phyloP scores from a whole-genome alignment of 345 rosid species.

The Psidium friedrichsthalianum region DNA sequence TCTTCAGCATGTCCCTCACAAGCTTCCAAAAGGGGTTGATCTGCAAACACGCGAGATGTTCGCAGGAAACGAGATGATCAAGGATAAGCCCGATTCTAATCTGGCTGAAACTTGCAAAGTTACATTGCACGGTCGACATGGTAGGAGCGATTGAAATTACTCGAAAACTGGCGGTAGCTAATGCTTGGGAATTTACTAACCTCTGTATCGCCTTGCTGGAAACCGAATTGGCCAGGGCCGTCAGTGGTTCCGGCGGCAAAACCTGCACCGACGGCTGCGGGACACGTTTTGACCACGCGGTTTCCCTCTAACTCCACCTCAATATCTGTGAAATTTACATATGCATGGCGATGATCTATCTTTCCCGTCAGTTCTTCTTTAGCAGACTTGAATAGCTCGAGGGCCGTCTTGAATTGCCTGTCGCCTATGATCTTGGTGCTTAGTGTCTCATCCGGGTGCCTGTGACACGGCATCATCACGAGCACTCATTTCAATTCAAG shows the following conservation, averaged over 20 bases:
- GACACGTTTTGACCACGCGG: conserved; percentile 27
- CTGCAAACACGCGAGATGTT: neutral
- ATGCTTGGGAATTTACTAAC: conserved; percentile 6
- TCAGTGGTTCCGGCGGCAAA: conserved; percentile 61
- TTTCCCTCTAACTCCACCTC: conserved; percentile 30
- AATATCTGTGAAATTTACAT: conserved; percentile 34
- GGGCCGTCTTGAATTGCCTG: conserved; percentile 35
- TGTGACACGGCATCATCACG: neutral
- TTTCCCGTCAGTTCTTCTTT: conserved; percentile 20
- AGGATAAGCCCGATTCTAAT: neutral
- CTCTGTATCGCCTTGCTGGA: conserved; percentile 50
- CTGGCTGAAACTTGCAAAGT: neutral
- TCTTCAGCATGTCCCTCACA: conserved; percentile 28
- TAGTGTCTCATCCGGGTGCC: conserved; percentile 42
- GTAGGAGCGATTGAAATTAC: neutral
- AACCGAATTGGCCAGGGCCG: conserved; percentile 48
- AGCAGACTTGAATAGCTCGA: conserved; percentile 30
- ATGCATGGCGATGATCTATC: conserved; percentile 33
- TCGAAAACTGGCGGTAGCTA: neutral
- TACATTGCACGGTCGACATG: neutral
- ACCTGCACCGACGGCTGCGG: conserved; percentile 44
- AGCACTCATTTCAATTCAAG: neutral
- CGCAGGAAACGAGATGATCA: neutral
- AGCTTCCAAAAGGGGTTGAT: conserved; percentile 31
- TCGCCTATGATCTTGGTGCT: conserved; percentile 48